A percentile compares a stretch with the other conserved stretches of the same genome.
These are phyloP conservation scores for Pseudocercospora pini-densiflorae DNA, from an alignment of 2,329 filamentous ascomycete species.

Conservation along the genomic window DNA sequence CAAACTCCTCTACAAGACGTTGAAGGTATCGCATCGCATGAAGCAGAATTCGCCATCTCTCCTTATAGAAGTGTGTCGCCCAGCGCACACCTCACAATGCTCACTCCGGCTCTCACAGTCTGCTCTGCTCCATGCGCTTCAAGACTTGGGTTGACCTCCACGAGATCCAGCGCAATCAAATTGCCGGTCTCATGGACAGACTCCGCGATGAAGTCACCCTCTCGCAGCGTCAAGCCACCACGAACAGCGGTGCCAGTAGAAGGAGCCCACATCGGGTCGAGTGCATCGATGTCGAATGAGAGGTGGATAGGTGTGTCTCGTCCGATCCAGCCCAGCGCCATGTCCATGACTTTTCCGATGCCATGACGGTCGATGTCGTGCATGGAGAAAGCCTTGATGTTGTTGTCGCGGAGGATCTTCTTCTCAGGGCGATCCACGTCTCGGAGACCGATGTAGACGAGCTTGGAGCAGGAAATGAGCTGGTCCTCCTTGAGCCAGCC, in stretches of 20 bases:
- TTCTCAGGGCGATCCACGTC: conserved; percentile 96
- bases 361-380: conserved; percentile 95
- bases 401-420: conserved; percentile 82
- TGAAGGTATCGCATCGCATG: neutral
- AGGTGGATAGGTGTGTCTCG: conserved; percentile 94
- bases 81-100: conserved; percentile 85
- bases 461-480: conserved; percentile 73
- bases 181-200: conserved; percentile 61
- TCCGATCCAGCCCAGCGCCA: conserved; percentile 97
- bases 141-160: conserved; percentile 58
- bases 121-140: conserved; percentile 69
- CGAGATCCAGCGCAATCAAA: conserved; percentile 62
- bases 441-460: conserved; percentile 94
- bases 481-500: conserved; percentile 84
- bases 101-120: conserved; percentile 89
- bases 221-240: conserved; percentile 88
- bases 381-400: conserved; percentile 97
- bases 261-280: conserved; percentile 95
- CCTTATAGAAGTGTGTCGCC: conserved; percentile 84
- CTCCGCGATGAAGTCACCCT: conserved; percentile 96
- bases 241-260: conserved; percentile 94
- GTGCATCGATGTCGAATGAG: conserved; percentile 94
- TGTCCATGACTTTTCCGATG: conserved; percentile 94
- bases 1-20: neutral
- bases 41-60: conserved; percentile 3